Evolutionary conservation across 305 asterid genomes (phyloP).

Genomic region (Fraxinus velutina): DNA sequence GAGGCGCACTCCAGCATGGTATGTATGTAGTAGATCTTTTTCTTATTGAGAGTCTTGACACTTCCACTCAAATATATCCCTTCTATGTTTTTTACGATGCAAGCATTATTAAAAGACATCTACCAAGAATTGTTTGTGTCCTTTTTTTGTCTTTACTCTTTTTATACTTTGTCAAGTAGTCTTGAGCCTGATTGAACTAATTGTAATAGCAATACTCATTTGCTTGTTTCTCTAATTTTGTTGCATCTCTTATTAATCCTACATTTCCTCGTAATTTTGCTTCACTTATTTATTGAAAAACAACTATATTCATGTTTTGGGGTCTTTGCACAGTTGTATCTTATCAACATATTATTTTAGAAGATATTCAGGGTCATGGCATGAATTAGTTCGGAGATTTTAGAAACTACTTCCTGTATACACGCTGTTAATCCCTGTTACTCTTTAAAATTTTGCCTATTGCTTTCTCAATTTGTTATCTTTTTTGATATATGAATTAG

Average conservation of each 20-base stretch:
- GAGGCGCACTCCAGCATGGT: constrained; percentile 92
- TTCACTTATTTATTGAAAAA: background rate
- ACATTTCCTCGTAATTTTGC: background rate
- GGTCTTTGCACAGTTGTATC: background rate
- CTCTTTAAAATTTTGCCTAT: background rate
- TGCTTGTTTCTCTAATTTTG: background rate
- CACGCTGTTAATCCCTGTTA: background rate
- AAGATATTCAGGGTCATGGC: background rate
- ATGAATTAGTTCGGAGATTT: background rate
- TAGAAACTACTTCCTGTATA: background rate
- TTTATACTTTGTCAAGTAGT: background rate
- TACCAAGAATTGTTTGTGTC: background rate
- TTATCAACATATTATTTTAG: background rate
- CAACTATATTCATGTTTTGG: background rate
- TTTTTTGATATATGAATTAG: background rate
- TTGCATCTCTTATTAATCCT: background rate
- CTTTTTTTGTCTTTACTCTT: constrained; percentile 1
- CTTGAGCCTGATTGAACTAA: constrained; percentile 3
- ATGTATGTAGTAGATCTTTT: constrained; percentile 26
- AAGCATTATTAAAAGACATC: background rate
- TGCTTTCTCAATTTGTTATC: background rate
- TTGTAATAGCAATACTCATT: background rate
- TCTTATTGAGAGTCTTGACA: constrained; percentile 9
- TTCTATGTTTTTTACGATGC: background rate
- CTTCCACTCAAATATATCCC: constrained; percentile 1